phyloP scores from a whole-genome alignment of 202 grass and related monocot genomes.

The Miscanthus sacchariflorus region DNA sequence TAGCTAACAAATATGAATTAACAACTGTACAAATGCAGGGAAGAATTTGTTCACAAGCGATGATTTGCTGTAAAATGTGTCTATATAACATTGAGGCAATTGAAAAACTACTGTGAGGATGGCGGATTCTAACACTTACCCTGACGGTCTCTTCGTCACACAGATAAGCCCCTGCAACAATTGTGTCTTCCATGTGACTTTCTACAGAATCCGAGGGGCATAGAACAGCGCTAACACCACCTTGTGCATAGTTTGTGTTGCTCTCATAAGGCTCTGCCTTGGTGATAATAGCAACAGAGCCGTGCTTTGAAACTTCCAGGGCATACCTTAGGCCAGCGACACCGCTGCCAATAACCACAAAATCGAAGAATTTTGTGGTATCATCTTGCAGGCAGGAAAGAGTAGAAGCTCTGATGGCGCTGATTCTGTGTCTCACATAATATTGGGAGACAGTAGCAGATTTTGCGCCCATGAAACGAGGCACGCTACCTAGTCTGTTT shows the following conservation, averaged over 20 bases:
- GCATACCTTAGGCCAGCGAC: slow-evolving; percentile 96
- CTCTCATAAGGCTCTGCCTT: slow-evolving; percentile 97
- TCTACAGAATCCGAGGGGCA: slow-evolving; percentile 95
- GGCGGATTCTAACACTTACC: slow-evolving; percentile 54
- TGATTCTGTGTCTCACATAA: slow-evolving; percentile 19
- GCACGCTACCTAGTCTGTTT: slow-evolving; percentile 55
- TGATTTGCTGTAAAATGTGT: neutral
- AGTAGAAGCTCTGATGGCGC: slow-evolving; percentile 49
- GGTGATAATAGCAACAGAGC: slow-evolving; percentile 89
- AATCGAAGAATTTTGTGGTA: slow-evolving; percentile 80
- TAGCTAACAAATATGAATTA: neutral
- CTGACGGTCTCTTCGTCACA: slow-evolving; percentile 95
- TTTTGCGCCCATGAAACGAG: slow-evolving; percentile 47
- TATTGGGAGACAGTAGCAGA: slow-evolving; percentile 30
- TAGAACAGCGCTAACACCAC: slow-evolving; percentile 93
- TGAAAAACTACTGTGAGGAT: neutral
- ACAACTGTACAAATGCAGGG: neutral
- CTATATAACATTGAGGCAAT: neutral
- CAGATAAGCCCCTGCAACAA: slow-evolving; percentile 93
- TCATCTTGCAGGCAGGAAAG: slow-evolving; percentile 56
- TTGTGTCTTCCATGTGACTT: slow-evolving; percentile 97
- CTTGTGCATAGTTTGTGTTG: slow-evolving; percentile 98
- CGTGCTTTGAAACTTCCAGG: slow-evolving; percentile 88
- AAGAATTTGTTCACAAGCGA: neutral
- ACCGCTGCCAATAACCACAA: slow-evolving; percentile 91